Base-by-base conservation (phyloP, 306 rosid genomes). In the Hippophae gyantsensis region DNA sequence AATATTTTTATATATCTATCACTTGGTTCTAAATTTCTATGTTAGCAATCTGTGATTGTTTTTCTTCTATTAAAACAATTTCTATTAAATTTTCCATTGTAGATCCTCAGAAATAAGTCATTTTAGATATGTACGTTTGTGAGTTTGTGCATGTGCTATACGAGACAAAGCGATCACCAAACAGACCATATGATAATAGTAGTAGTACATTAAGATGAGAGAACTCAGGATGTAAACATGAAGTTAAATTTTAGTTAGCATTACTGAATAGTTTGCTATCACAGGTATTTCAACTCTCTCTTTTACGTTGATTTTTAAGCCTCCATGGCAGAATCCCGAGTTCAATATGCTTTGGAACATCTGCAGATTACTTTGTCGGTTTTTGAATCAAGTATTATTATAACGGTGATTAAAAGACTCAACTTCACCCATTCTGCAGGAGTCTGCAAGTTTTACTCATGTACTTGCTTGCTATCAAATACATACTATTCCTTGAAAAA, bases 241-340 rank as follows among this genome's bases (percentile, higher is more conserved):
- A 1, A 48, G 4, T n/a, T 10, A 48, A 48, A 6, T 48, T 13
- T 48, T 32, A 4, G 38, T 32, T 32, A 32, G 5, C 38, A 32
- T 32, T 32, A 47, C 14, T 54, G 66, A 54, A 7, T 27, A 1
- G 43, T 68, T 66, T 61, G 56, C 42, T 74, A 63, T 74, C 43
- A 67, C 88, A 89, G 97, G 76, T 84, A 82, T 57, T 89, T 89
- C 42, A 95, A 89, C 75, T 86, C 84, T 81, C 86, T 86, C 56
- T 89, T 89, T 70, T 86, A 82, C 73, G 76, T 86, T 11, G 97
- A 89, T 69, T 80, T 89, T 71, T 94, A 89, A 73, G 97, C 95
- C 60, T 89, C 95, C 2, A 80, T 89, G 95, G 89, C 92, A 27
- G 95, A 89, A 63, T 78, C 88, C 25, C 90, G 90, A 6, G 84